Evolutionary conservation across 1,139 yeast genomes (phyloP), one percentile per base, ranked within the genome.

Genomic region (Spathaspora sp.): DNA sequence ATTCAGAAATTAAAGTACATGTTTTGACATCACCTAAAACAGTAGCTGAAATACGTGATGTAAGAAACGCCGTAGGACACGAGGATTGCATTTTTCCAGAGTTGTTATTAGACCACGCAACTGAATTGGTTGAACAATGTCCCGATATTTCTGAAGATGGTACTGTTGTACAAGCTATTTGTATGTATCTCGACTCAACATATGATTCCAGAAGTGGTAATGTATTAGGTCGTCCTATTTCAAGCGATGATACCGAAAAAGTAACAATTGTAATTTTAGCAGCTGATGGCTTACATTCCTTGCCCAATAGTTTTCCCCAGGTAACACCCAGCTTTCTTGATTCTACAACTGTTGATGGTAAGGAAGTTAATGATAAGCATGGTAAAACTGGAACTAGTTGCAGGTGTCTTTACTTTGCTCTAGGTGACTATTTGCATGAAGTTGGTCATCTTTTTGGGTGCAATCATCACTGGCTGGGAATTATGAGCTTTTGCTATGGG

Each of bases 361-460:
- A 60, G 1, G 90, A 88, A 53, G 97, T 91, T 7, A 97, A 96
- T 7, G 90, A 93, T 61, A 99, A 93, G 62, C 75, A 86, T 52
- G 80, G 81, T 56, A 86, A 89, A 60, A 86, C 96, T 63, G 89
- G 95, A 1, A 80, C 96, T 1, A 78, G 86, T 47, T 93, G 97
- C 96, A 97, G 90, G 64, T 88, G 96, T 58, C 67, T 87, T 39
- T 86, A 87, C 51, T 78, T 93, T 38, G 89, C 97, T 1, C 64
- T 89, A 61, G 98, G 99, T 38, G 98, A 98, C 0, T 90, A 89
- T 57, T 77, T 91, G 86, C 99, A 93, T 63, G 98, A 93, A 62
- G 85, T 90, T 45, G 98, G 99, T 2, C 98, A 93, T 62, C 70
- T 81, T 25, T 70, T 91, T 37, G 97, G 97, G 0, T 86, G 95